Evolutionary conservation across 768 basidiomycete genomes (phyloP).

Genomic region (Naganishia friedmannii): DNA sequence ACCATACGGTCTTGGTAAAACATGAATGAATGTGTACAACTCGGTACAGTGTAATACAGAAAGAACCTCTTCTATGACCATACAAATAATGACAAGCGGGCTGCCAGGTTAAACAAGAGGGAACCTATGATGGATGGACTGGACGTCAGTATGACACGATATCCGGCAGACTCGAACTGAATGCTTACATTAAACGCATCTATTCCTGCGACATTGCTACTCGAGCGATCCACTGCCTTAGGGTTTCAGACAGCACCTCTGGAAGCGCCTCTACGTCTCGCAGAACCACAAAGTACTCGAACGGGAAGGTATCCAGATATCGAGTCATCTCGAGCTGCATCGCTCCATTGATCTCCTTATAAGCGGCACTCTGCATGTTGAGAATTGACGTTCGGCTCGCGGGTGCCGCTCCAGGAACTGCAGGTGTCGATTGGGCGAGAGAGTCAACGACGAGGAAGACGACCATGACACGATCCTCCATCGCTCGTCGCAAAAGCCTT

Average conservation of each 20-base stretch:
- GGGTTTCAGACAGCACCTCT: constrained; percentile 77
- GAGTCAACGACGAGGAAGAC: constrained; percentile 96
- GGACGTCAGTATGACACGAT: too few relatives aligned
- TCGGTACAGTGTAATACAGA: too few relatives aligned
- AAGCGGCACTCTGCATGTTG: constrained; percentile 86
- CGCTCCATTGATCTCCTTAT: constrained; percentile 62
- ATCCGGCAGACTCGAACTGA: background rate
- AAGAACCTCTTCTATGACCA: too few relatives aligned
- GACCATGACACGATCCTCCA: constrained; percentile 86
- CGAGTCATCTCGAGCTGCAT: constrained; percentile 84
- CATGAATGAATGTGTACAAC: too few relatives aligned
- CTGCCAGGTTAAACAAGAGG: too few relatives aligned
- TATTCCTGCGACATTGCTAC: constrained; percentile 39
- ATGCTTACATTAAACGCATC: background rate
- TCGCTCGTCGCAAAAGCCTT: constrained; percentile 73
- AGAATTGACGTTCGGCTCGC: constrained; percentile 69
- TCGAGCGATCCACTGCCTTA: constrained; percentile 68
- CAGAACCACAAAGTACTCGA: constrained; percentile 92
- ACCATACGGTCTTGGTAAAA: too few relatives aligned
- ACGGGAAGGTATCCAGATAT: constrained; percentile 94
- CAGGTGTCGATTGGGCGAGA: constrained; percentile 52
- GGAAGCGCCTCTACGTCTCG: constrained; percentile 86
- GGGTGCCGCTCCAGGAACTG: constrained; percentile 26
- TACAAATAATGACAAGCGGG: too few relatives aligned
- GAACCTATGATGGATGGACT: too few relatives aligned